phyloP scores from a whole-genome alignment of 2,329 filamentous ascomycete species.

The Pleurostoma richardsiae region DNA sequence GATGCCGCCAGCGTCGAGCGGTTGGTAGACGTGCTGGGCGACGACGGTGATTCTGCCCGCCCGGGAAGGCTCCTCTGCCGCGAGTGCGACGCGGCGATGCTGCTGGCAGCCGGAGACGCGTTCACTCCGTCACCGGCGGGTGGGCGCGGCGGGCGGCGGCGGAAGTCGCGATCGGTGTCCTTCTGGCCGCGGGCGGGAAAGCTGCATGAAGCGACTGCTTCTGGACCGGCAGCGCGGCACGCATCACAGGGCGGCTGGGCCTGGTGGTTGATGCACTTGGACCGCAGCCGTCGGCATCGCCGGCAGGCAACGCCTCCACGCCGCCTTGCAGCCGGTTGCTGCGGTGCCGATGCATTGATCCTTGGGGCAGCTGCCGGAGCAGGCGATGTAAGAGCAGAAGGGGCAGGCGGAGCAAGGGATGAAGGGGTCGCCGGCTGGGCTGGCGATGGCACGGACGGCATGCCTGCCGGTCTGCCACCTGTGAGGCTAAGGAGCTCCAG shows the following conservation, averaged over 20 bases:
- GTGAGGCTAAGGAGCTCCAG: too few species aligned
- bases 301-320: constrained; percentile 3
- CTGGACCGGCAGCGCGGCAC: constrained; percentile 7
- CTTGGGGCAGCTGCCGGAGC: too few species aligned
- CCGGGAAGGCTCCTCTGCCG: too few species aligned
- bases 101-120: constrained; percentile 1
- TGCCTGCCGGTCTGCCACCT: too few species aligned
- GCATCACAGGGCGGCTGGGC: constrained; percentile 9
- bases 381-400: too few species aligned
- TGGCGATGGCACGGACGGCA: too few species aligned
- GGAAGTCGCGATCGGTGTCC: constrained; percentile 10
- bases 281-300: constrained; percentile 10
- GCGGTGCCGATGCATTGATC: too few species aligned
- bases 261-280: constrained; percentile 9
- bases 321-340: too few species aligned
- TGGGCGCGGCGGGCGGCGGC: constrained; percentile 2
- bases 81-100: background rate
- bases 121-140: background rate
- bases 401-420: too few species aligned
- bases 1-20: background rate
- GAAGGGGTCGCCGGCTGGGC: too few species aligned
- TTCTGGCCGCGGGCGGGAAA: constrained; percentile 9
- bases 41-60: background rate
- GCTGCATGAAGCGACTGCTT: constrained; percentile 5
- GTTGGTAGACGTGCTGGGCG: background rate